A percentile compares a stretch with the other conserved stretches of the same genome.
Conservation (phyloP, 371 early-diverging fungal species). For the Mortierella sp. region DNA sequence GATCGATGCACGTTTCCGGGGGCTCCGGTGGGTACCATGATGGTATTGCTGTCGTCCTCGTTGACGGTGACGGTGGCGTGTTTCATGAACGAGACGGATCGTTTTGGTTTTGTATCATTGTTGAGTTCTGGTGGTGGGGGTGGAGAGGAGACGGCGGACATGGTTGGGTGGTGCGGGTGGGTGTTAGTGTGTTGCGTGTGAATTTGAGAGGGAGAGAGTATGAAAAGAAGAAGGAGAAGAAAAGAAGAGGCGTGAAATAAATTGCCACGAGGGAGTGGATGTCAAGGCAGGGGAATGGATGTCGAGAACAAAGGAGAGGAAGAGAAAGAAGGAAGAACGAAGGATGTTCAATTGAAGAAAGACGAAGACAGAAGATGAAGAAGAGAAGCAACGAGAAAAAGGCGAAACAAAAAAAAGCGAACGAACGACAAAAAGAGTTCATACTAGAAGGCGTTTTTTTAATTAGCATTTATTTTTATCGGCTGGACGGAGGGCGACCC, state of each 20-base stretch:
- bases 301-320: not conserved
- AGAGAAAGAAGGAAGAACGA: not conserved
- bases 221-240: not conserved
- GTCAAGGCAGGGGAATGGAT: not conserved
- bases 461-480: too few species aligned
- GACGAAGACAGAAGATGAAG: not conserved
- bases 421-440: not conserved
- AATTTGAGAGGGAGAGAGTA: not conserved
- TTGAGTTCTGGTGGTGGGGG: conserved; percentile 19
- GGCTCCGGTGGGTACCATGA: not conserved
- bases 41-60: not conserved
- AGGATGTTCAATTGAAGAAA: not conserved
- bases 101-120: conserved; percentile 25
- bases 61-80: not conserved
- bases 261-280: not conserved
- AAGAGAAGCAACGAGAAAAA: not conserved
- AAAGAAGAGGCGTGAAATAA: not conserved
- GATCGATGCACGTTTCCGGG: conserved; percentile 21
- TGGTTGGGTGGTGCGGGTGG: not conserved
- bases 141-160: conserved; percentile 11
- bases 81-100: conserved; percentile 42
- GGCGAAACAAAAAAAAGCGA: not conserved
- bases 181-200: not conserved
- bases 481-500: too few species aligned
- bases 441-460: not conserved